Evolutionary conservation across 192 early-diverging fungal species (phyloP).

Genomic region (Coemansia sp.): DNA sequence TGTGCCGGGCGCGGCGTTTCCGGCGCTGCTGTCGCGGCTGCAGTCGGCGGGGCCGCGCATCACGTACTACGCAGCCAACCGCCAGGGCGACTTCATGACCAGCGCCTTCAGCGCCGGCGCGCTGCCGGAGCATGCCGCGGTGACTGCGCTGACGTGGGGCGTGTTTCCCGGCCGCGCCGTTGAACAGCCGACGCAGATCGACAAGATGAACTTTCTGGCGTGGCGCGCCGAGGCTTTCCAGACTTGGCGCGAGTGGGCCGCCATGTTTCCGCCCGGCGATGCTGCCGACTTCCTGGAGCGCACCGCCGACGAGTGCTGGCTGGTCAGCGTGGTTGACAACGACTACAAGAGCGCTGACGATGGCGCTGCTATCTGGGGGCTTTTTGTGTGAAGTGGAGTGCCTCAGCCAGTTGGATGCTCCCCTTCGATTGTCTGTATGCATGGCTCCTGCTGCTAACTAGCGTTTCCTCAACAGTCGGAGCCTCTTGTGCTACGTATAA

Average conservation of each 20-base stretch:
- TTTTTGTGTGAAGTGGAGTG: constrained; percentile 37
- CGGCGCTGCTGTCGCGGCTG: constrained; percentile 71
- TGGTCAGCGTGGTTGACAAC: constrained; percentile 96
- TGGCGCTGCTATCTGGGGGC: constrained; percentile 40
- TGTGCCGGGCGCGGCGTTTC: constrained; percentile 67
- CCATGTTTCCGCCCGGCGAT: constrained; percentile 60
- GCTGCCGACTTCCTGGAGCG: constrained; percentile 60
- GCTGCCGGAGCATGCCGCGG: constrained; percentile 8
- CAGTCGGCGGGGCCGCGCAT: constrained; percentile 63
- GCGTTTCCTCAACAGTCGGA: too few species aligned
- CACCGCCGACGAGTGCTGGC: constrained; percentile 76
- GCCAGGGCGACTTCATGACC: constrained; percentile 68
- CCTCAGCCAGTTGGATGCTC: too few species aligned
- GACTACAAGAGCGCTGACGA: constrained; percentile 71
- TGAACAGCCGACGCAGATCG: constrained; percentile 96
- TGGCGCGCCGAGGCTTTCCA: constrained; percentile 97
- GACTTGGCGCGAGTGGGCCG: constrained; percentile 89
- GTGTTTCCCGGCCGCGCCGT: constrained; percentile 97
- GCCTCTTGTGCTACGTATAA: too few species aligned
- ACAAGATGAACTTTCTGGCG: constrained; percentile 85
- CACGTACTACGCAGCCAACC: constrained; percentile 92
- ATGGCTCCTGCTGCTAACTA: too few species aligned
- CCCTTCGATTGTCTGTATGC: too few species aligned
- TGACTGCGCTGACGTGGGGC: constrained; percentile 92
- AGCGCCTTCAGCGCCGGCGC: constrained; percentile 42